A percentile compares a stretch with the other conserved stretches of the same genome.
Conservation (phyloP, 768 basidiomycete species). For the Crepidotus variabilis region DNA sequence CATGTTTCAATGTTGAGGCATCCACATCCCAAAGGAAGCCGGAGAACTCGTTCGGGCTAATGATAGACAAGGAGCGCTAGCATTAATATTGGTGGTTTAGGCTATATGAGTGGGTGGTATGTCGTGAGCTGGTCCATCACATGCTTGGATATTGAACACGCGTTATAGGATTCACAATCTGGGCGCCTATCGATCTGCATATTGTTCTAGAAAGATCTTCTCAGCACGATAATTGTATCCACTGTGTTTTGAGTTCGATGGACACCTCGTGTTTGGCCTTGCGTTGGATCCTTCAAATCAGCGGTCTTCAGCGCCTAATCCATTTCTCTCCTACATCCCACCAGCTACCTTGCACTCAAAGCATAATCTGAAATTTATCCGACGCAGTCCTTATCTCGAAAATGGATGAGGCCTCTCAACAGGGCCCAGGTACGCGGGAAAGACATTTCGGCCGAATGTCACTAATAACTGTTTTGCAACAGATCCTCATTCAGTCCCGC, state of each 20-base stretch:
- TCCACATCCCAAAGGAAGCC: too few relatives aligned
- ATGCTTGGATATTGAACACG: neutral
- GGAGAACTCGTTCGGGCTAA: neutral
- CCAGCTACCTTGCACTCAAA: neutral
- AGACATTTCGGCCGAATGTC: neutral
- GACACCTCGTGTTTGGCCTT: neutral
- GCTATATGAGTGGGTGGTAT: neutral
- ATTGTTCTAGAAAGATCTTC: neutral
- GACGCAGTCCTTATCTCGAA: neutral
- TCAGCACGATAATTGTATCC: neutral
- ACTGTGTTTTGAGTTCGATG: neutral
- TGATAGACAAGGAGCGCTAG: too few relatives aligned
- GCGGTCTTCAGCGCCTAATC: neutral
- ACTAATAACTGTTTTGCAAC: neutral
- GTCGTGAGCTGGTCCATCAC: neutral
- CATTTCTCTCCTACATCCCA: neutral
- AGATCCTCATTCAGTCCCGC: neutral
- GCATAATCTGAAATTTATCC: neutral
- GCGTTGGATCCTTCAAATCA: neutral
- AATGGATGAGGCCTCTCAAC: neutral
- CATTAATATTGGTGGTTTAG: neutral
- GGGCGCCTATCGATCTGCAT: neutral
- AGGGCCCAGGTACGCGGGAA: neutral
- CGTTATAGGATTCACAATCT: neutral
- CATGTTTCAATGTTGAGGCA: neutral